Base-by-base conservation (phyloP, 1,139 yeast genomes). In the Debaryomyces fabryi region DNA sequence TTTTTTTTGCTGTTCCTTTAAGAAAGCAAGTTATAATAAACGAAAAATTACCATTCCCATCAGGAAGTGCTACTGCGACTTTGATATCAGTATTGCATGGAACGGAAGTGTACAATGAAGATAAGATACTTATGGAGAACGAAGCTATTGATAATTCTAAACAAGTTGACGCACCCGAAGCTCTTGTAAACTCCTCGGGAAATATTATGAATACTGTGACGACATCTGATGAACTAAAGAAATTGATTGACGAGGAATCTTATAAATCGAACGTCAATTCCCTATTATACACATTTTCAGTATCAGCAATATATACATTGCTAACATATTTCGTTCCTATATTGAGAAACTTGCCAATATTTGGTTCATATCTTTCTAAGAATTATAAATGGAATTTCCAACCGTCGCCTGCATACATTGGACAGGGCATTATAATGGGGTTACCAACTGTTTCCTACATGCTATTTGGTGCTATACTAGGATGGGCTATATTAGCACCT, bases 401-500 rank as follows among this genome's bases (percentile, higher is more conserved):
- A 64, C 97, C 97, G 0, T 90, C 97, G 0, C 98, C 99, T 0
- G 98, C 99, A 0, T 93, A 93, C 64, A 80, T 93, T 36, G 99
- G 99, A 2, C 99, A 93, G 67, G 99, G 99, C 3, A 91, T 93
- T 39, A 93, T 93, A 48, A 93, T 93, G 99, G 99, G 99, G 0
- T 71, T 90, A 6, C 91, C 93, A 2, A 92, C 98, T 0, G 96
- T 92, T 0, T 77, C 89, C 3, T 88, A 92, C 53, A 93, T 93
- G 98, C 70, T 93, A 39, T 79, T 90, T 58, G 99, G 99, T 2
- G 85, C 96, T 15, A 56, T 93, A 2, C 59, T 92, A 5, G 99
- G 99, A 0, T 93, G 99, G 99, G 96, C 82, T 0, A 69, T 93
- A 1, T 70, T 93, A 27, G 95, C 96, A 0, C 98, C 98, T 1